Evolutionary conservation across 345 rosid genomes (phyloP).

Genomic region (Moricandia arvensis): DNA sequence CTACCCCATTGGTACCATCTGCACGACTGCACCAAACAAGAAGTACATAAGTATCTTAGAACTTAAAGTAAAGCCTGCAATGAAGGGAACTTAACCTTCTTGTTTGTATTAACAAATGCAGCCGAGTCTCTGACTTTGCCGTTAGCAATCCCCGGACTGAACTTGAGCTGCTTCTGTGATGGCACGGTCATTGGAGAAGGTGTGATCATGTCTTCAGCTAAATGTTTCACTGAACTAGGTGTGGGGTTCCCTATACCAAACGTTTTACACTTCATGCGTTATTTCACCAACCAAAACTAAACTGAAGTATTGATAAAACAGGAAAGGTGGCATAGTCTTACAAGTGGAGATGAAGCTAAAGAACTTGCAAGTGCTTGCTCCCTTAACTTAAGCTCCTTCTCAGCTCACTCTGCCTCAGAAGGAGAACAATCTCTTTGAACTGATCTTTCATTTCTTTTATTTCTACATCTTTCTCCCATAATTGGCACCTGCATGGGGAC

Average conservation of each 20-base stretch:
- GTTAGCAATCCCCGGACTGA: constrained; percentile 81
- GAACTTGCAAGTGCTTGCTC: constrained; percentile 72
- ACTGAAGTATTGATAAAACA: background rate
- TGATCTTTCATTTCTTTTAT: constrained; percentile 92
- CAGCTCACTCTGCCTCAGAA: constrained; percentile 73
- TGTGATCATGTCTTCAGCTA: constrained; percentile 56
- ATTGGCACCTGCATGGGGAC: constrained; percentile 61
- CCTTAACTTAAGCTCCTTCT: constrained; percentile 70
- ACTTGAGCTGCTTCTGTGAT: constrained; percentile 90
- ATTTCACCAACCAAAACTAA: background rate
- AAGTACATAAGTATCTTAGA: background rate
- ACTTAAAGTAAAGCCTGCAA: too few relatives aligned
- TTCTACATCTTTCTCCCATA: constrained; percentile 94
- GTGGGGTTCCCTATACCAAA: constrained; percentile 56
- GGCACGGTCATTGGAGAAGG: constrained; percentile 74
- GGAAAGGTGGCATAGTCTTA: constrained; percentile 31
- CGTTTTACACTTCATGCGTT: background rate
- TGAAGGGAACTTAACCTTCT: constrained; percentile 47
- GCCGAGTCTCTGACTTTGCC: constrained; percentile 61
- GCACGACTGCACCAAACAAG: constrained; percentile 31
- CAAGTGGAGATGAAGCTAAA: constrained; percentile 63
- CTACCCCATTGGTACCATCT: constrained; percentile 90
- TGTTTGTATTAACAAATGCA: constrained; percentile 61
- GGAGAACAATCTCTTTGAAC: constrained; percentile 76
- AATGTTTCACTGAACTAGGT: constrained; percentile 63